phyloP scores from a whole-genome alignment of 2,329 filamentous ascomycete species.

The Pezicula rhizophila region DNA sequence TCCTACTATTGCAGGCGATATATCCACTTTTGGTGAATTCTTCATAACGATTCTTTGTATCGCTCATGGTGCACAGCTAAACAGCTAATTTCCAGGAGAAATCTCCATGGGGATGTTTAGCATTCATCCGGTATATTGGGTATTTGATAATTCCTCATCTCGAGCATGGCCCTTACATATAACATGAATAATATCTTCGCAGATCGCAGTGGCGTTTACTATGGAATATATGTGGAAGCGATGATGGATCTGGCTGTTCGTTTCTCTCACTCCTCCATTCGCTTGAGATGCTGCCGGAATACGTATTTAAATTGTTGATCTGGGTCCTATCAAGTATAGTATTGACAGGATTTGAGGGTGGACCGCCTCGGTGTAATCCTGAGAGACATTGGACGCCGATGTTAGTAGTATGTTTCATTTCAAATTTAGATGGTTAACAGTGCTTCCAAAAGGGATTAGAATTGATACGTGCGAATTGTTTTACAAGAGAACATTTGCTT shows the following conservation, averaged over 20 bases:
- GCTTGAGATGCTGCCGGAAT: background rate
- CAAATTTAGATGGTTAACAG: no score
- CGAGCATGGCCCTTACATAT: constrained; percentile 1
- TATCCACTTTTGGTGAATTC: constrained; percentile 50
- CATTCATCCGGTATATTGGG: background rate
- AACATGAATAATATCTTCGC: constrained; percentile 5
- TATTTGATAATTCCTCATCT: background rate
- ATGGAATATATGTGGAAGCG: constrained; percentile 2
- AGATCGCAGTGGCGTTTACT: constrained; percentile 8
- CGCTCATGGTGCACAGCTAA: constrained; percentile 45
- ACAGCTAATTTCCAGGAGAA: constrained; percentile 7
- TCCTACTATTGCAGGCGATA: constrained; percentile 32
- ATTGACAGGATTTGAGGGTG: background rate
- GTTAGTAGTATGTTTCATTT: no score
- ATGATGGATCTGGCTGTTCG: background rate
- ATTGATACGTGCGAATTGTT: background rate
- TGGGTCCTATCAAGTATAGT: background rate
- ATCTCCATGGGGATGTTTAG: constrained; percentile 7
- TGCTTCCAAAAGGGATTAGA: constrained; percentile 19
- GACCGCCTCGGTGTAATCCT: constrained; percentile 39
- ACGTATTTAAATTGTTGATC: background rate
- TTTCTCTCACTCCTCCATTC: background rate
- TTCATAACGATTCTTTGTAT: constrained; percentile 49
- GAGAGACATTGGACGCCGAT: constrained; percentile 12
- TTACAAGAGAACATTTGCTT: no score